Percentiles rank a stretch among this genome's conserved stretches.
phyloP scores from a whole-genome alignment of 768 basidiomycete genomes.

The Serendipita sp. region DNA sequence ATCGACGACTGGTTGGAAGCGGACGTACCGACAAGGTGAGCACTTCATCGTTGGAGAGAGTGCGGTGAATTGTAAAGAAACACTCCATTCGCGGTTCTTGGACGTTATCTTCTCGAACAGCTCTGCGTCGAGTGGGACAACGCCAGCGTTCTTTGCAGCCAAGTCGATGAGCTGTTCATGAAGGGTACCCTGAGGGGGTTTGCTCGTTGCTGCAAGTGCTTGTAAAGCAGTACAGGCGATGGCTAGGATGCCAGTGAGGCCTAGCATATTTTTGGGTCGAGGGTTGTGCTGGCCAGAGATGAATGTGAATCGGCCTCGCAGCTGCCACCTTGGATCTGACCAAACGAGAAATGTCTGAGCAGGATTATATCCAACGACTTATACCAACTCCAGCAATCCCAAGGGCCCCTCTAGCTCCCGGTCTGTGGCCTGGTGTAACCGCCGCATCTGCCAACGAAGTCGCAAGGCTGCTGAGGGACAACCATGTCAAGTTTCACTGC shows the following conservation, averaged over 20 bases:
- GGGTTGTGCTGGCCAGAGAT: background rate
- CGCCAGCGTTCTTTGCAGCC: conserved; percentile 55
- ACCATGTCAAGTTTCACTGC: conserved; percentile 37
- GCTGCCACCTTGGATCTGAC: background rate
- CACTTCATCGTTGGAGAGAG: conserved; percentile 69
- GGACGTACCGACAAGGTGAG: conserved; percentile 66
- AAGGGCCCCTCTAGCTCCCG: background rate
- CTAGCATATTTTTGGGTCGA: background rate
- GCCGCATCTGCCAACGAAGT: conserved; percentile 10
- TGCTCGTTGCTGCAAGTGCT: conserved; percentile 13
- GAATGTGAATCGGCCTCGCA: background rate
- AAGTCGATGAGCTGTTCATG: conserved; percentile 52
- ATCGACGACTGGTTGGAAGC: conserved; percentile 19
- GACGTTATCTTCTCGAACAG: conserved; percentile 65
- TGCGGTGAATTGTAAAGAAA: conserved; percentile 80
- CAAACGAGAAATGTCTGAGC: background rate
- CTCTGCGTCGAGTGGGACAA: conserved; percentile 64
- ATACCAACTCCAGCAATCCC: background rate
- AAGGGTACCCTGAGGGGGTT: conserved; percentile 1
- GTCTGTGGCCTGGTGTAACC: conserved; percentile 11
- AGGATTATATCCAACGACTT: background rate
- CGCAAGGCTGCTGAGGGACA: conserved; percentile 27
- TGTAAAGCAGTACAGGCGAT: background rate
- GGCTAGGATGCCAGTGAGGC: conserved; percentile 2
- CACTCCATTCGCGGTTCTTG: conserved; percentile 71